Percentiles rank a stretch among this genome's conserved stretches.
phyloP scores from a whole-genome alignment of 2,329 filamentous ascomycete genomes.

The Aquanectria penicillioides region DNA sequence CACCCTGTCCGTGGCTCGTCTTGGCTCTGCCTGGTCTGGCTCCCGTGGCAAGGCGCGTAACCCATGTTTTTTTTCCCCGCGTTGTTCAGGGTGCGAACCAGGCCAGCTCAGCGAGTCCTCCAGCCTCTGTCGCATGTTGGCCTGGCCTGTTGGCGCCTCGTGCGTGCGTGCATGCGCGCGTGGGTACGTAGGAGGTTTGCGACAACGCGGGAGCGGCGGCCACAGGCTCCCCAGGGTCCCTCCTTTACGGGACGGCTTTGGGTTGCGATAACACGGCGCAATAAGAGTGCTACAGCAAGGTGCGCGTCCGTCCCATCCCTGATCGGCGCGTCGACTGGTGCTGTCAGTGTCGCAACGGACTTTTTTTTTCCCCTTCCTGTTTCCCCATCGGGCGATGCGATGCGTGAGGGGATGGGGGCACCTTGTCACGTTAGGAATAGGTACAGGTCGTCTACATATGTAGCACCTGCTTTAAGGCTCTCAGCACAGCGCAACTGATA shows the following conservation, averaged over 20 bases:
- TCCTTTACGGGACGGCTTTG: too few relatives aligned
- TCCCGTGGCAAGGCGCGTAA: conserved; percentile 13
- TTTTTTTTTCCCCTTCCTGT: background rate
- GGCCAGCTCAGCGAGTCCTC: conserved; percentile 10
- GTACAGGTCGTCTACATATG: too few relatives aligned
- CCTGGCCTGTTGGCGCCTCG: conserved; percentile 15
- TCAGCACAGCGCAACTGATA: too few relatives aligned
- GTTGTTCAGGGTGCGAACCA: conserved; percentile 18
- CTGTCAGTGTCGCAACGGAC: conserved; percentile 8
- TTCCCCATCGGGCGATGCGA: conserved; percentile 8
- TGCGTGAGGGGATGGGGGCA: conserved; percentile 6
- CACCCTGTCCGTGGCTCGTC: background rate
- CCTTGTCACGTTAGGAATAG: conserved; percentile 5
- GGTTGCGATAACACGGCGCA: background rate
- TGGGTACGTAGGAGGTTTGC: conserved; percentile 3
- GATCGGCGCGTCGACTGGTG: conserved; percentile 10
- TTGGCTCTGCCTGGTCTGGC: conserved; percentile 4
- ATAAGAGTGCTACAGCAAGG: background rate
- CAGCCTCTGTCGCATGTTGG: conserved; percentile 8
- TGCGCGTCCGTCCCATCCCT: conserved; percentile 4
- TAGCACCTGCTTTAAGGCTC: too few relatives aligned
- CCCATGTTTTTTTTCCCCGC: conserved; percentile 26
- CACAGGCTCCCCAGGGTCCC: conserved; percentile 6
- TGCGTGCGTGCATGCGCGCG: conserved; percentile 9
- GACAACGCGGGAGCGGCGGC: conserved; percentile 21